These are phyloP conservation scores for Suillus weaverae DNA, from an alignment of 768 basidiomycete species.

Conservation along the genomic window DNA sequence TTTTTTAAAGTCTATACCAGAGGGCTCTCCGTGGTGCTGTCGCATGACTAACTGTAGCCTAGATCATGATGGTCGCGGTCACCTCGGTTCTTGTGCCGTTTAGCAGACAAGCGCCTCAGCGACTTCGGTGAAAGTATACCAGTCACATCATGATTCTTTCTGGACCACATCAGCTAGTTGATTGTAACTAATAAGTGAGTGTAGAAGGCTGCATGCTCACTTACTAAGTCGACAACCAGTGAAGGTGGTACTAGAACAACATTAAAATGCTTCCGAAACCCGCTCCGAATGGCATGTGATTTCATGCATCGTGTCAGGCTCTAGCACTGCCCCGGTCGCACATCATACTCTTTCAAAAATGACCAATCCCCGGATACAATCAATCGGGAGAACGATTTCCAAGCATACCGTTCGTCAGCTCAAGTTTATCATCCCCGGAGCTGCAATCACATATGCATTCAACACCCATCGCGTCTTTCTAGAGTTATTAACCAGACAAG, in stretches of 20 bases:
- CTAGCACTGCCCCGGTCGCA: neutral
- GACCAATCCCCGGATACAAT: slow-evolving; percentile 16
- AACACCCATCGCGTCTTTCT: slow-evolving; percentile 54
- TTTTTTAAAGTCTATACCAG: neutral
- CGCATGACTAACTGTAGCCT: too few species aligned
- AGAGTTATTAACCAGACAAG: slow-evolving; percentile 36
- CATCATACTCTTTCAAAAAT: slow-evolving; percentile 14
- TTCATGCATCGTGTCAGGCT: neutral
- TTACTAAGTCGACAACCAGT: neutral
- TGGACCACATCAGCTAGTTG: neutral
- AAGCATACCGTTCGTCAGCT: slow-evolving; percentile 65
- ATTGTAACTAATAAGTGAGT: neutral
- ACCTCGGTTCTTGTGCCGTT: too few species aligned
- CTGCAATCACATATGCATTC: slow-evolving; percentile 58
- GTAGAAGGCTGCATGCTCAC: neutral
- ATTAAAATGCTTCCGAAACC: neutral
- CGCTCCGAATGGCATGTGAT: slow-evolving; percentile 1
- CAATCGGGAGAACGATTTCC: slow-evolving; percentile 28
- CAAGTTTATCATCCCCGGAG: slow-evolving; percentile 77
- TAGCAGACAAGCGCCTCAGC: neutral
- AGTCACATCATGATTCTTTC: neutral
- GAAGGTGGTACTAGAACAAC: too few species aligned
- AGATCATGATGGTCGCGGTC: neutral
- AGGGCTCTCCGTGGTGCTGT: neutral
- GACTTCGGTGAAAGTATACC: neutral